phyloP scores from a whole-genome alignment of 306 rosid genomes.

The Trifolium repens region DNA sequence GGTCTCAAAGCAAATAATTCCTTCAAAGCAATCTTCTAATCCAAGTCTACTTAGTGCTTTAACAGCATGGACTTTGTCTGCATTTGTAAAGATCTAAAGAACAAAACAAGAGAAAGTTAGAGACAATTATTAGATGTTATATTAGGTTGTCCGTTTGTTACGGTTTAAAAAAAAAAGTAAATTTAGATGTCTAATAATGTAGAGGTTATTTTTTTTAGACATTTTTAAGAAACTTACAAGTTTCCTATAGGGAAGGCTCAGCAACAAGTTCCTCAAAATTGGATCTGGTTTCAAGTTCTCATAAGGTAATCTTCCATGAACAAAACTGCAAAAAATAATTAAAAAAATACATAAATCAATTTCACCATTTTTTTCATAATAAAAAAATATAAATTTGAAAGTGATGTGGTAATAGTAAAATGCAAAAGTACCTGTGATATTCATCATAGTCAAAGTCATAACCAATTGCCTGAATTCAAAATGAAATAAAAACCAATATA shows the following conservation, averaged over 20 bases:
- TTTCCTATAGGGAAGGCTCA: slow-evolving; percentile 77
- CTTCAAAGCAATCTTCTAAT: slow-evolving; percentile 89
- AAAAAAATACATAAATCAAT: background rate
- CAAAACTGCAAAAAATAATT: slow-evolving; percentile 57
- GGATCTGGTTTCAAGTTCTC: slow-evolving; percentile 88
- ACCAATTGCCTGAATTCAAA: slow-evolving; percentile 78
- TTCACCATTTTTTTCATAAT: slow-evolving; percentile 36
- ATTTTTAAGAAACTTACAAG: slow-evolving; percentile 62
- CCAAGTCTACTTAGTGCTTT: slow-evolving; percentile 84
- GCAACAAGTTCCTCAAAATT: slow-evolving; percentile 69
- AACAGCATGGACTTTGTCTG: slow-evolving; percentile 79
- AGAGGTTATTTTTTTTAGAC: background rate
- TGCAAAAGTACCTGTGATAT: slow-evolving; percentile 71
- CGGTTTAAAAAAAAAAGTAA: background rate
- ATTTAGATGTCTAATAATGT: background rate
- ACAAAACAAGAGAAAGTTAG: slow-evolving; percentile 6
- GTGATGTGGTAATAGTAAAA: slow-evolving; percentile 18
- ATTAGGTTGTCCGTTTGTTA: background rate
- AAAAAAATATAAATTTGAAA: slow-evolving; percentile 24
- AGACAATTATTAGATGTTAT: background rate
- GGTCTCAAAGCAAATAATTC: slow-evolving; percentile 95
- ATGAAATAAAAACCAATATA: slow-evolving; percentile 28
- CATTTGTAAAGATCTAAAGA: slow-evolving; percentile 88
- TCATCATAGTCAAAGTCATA: slow-evolving; percentile 97
- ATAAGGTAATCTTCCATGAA: slow-evolving; percentile 97